Evolutionary conservation across 1,284 basidiomycete genomes (phyloP), one percentile per base, ranked within the genome.

Genomic region (Sparassis latifolia): DNA sequence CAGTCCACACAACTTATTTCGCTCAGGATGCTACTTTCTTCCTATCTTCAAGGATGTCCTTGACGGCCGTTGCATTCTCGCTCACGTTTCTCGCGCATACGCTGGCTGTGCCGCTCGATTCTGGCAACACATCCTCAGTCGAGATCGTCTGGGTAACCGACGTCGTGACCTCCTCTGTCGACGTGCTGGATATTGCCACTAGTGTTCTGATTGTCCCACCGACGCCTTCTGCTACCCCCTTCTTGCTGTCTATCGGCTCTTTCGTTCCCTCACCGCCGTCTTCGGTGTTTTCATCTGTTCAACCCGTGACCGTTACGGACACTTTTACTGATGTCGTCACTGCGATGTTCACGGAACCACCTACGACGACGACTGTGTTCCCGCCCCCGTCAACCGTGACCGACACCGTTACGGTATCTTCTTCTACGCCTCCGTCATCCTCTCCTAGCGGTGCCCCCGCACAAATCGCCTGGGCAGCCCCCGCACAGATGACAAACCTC

Each of bases 401-500:
- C 1, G 60, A 66, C 28, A 54, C 59, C 41, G 53, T 64, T 43
- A 62, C 61, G 30, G 50, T 65, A 47, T 47, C 62, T 10, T 20
- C 20, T 20, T 20, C 20, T 20, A 61, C 62, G 4, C 60, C 64
- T 3, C 58, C 54, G 5, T 58, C 60, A 5, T 44, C 55, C 5
- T 42, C 59, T 2, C 37, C 61, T 0, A 42, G 58, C 1, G 31
- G 55, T 2, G 39, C 54, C 2, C 6, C 35, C 6, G 35, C 7
- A 37, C 52, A 55, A 42, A 63, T 61, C 6, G 57, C 63, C 27
- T 89, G 86, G 86, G 51, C 67, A 1, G 65, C 70, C 3, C 80
- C 85, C 0, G 56, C 70, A 0, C 67, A 71, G 27, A 79, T 85
- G 69, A 72, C 74, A 0, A 76, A 86, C 60, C 72, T 89, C 32